Base-by-base conservation (phyloP, 305 asterid species). In the Fraxinus velutina region DNA sequence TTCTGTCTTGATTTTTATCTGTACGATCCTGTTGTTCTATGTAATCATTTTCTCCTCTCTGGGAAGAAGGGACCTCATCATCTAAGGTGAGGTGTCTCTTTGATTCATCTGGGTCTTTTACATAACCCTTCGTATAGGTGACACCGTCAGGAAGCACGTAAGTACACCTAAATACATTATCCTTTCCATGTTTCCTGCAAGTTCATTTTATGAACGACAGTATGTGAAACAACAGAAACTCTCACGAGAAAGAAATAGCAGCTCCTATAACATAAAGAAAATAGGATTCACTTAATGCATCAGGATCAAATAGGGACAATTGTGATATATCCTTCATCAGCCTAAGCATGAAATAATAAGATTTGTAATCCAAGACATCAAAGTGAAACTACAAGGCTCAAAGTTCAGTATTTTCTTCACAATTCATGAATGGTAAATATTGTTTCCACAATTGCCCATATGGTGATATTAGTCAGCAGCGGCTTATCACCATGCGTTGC, bases 141-240 rank as follows among this genome's bases (percentile, higher is more conserved):
- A 95, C 82, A 73, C 98, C 98, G 84, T 95, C 98, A 77, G 99
- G 98, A 81, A 95, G 97, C 66, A 95, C 97, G 30, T 93, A 95
- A 73, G 91, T 90, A 83, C 97, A 91, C 89, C 91, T 88, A 84
- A 93, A 91, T 70, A 88, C 44, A 84, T 95, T 95, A 84, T 89
- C 93, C 68, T 62, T 91, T 81, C 98, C 98, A 55, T 86, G 85
- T 81, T 84, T 90, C 93, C 98, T 94, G 95, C 39, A 84, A 85
- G 32, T 60, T 78, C 36, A 82, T 79, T 76, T 55, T 55, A 79
- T 72, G 33, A 2, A 44, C 19, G 78, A 74, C 21, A 83, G 78
- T 36, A 36, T 27, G 70, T 66, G 78, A 37, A 62, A 62, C 71
- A 62, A 68, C 73, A 74, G 5, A 27, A 42, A 19, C 55, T 24